Evolutionary conservation across 257 asterid genomes (phyloP).

Genomic region (Ilex asprella): DNA sequence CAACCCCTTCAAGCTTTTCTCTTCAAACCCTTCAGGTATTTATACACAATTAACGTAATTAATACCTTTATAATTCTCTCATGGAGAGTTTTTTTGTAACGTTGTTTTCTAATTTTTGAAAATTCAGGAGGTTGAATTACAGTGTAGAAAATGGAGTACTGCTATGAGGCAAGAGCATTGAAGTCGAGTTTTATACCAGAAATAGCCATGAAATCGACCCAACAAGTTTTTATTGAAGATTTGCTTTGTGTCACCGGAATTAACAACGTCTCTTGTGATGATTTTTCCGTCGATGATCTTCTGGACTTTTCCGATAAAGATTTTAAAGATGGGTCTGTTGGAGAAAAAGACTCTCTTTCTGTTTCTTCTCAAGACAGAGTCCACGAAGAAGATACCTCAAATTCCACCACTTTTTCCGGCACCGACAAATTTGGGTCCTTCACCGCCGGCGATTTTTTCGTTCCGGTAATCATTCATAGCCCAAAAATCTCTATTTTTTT

Average conservation of each 20-base stretch:
- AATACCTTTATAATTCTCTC: not conserved
- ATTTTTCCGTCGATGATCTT: constrained; percentile 94
- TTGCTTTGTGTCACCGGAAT: constrained; percentile 58
- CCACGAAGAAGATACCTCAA: constrained; percentile 14
- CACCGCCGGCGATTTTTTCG: constrained; percentile 55
- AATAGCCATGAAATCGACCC: constrained; percentile 38
- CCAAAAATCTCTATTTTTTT: not conserved
- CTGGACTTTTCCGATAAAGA: constrained; percentile 80
- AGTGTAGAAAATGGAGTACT: constrained; percentile 50
- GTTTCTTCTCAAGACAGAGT: constrained; percentile 20
- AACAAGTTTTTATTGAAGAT: constrained; percentile 53
- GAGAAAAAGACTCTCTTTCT: constrained; percentile 18
- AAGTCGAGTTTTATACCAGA: constrained; percentile 77
- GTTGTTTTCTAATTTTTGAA: not conserved
- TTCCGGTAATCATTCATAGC: constrained; percentile 50
- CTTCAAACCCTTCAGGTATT: not conserved
- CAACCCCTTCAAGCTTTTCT: constrained; percentile 3
- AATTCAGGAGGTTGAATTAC: not conserved
- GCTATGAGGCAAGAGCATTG: constrained; percentile 80
- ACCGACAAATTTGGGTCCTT: constrained; percentile 52
- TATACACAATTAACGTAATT: not conserved
- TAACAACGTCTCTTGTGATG: constrained; percentile 52
- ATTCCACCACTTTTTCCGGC: constrained; percentile 44
- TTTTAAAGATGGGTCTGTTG: constrained; percentile 42
- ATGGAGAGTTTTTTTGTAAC: not conserved